phyloP scores from a whole-genome alignment of 2,329 filamentous ascomycete genomes.

The Neodidymelliopsis sp. region DNA sequence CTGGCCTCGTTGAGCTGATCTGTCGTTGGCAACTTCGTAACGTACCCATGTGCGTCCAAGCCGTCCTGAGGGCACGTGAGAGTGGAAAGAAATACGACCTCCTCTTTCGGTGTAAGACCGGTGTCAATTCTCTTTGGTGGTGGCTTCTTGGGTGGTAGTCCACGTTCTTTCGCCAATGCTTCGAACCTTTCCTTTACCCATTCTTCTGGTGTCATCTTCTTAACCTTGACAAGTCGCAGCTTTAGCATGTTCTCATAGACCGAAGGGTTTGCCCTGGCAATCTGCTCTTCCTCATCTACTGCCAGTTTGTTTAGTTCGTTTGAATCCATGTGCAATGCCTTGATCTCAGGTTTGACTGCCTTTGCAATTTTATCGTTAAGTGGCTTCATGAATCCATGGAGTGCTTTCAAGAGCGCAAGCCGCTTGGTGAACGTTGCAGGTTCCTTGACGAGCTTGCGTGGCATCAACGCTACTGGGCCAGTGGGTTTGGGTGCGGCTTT shows the following conservation, averaged over 20 bases:
- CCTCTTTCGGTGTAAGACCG: slow-evolving; percentile 71
- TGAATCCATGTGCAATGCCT: slow-evolving; percentile 65
- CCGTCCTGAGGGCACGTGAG: slow-evolving; percentile 70
- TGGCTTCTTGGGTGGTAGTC: slow-evolving; percentile 47
- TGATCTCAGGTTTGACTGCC: slow-evolving; percentile 58
- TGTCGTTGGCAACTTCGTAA: slow-evolving; percentile 70
- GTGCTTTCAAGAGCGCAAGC: slow-evolving; percentile 60
- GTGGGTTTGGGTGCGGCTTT: slow-evolving; percentile 50
- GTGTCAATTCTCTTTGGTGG: slow-evolving; percentile 68
- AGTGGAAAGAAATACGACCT: slow-evolving; percentile 55
- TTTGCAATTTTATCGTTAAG: slow-evolving; percentile 70
- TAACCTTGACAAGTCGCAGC: slow-evolving; percentile 77
- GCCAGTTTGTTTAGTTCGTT: slow-evolving; percentile 73
- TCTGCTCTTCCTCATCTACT: slow-evolving; percentile 79
- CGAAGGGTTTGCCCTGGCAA: slow-evolving; percentile 69
- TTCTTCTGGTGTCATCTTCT: slow-evolving; percentile 73
- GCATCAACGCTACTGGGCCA: slow-evolving; percentile 63
- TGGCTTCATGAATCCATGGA: slow-evolving; percentile 71
- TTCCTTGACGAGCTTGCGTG: slow-evolving; percentile 66
- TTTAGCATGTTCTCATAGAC: slow-evolving; percentile 89
- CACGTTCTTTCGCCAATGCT: slow-evolving; percentile 33
- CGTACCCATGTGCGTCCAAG: slow-evolving; percentile 77
- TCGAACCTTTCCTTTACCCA: slow-evolving; percentile 71
- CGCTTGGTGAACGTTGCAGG: slow-evolving; percentile 49
- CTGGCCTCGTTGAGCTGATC: slow-evolving; percentile 72